Evolutionary conservation across 73 alveolate species (phyloP), one percentile per base, ranked within the genome.

Genomic region (Paramecium sexaurelia): DNA sequence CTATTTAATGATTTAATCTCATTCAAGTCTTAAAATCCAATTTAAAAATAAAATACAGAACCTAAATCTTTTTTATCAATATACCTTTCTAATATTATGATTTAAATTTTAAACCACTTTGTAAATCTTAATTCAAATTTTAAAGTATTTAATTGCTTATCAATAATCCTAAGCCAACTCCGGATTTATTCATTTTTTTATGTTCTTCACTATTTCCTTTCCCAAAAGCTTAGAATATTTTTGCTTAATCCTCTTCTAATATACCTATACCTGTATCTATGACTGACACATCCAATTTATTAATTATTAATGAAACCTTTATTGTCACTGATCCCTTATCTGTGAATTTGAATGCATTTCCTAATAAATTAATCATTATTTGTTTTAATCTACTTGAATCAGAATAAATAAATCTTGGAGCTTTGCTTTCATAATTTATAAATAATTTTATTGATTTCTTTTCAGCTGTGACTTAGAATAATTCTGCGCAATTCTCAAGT

Each of bases 401-500:
- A 37, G 90, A 78, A 43, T 41, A 78, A 10, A 78, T 43, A n/a
- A 33, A 41, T 26, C 73, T 78, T 40, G 90, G 90, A 29, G 36
- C 68, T 11, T 45, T 78, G 7, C 11, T 40, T 37, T 78, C 90
- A 88, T 88, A 88, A 71, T 88, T 82, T 20, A 88, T 13, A 36
- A 69, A 40, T 29, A 88, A 40, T 26, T 88, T 55, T 13, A 88
- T 69, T 40, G 35, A 61, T 33, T 47, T 27, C 22, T 82, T 66
- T 47, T 88, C 94, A 24, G 94, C 94, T 69, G 68, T 55, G 15
- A 88, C 87, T 33, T 88, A 45, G 71, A 88, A 88, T 37, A 88
- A 29, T 19, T 88, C 94, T 19, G 75, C 36, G 17, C 78, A 61
- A 43, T 55, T 82, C 17, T 68, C 41, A 22, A 88, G 43, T 26